Base-by-base conservation (phyloP, 176 grass and related monocot genomes). In the Miscanthus lutarioriparius region DNA sequence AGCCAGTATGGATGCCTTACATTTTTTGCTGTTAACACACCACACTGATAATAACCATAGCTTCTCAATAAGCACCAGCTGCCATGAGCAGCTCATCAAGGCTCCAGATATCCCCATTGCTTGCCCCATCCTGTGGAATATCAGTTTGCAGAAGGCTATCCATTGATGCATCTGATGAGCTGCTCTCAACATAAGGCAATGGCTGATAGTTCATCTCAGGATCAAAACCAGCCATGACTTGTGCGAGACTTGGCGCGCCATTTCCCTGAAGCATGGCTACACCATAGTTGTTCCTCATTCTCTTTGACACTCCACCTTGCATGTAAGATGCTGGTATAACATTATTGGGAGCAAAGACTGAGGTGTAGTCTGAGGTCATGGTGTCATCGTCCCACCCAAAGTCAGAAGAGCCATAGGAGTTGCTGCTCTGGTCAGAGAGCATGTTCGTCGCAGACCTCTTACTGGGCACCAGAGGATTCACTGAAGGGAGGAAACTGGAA, bases 51-150 rank as follows among this genome's bases (percentile, higher is more conserved):
- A 71, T 53, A 70, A 20, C 16, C 67, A 76, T 54, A 30, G 26
- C 49, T 28, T 65, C 69, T 93, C 86, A 91, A 20, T 91, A 93
- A 54, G 83, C 63, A 67, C 75, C 77, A 43, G 88, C 88, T 67
- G 83, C 88, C 70, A 88, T 71, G n/a, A 90, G 76, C 43, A 93
- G 88, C 82, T 93, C 91, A 54, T 88, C 91, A 2, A 93, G 86
- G 86, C 82, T 77, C 91, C 91, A 93, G 43, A 91, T 47, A 43
- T 81, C 80, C 37, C 74, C 83, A 7, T 14, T 85, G 26, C 26
- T 83, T 44, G 81, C 86, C 20, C 44, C 83, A 30, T 75, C 67
- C 22, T 81, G 84, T 41, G 74, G 81, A 8, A 53, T 25, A 56
- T 78, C 66, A 26, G 64, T 75, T 79, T 76, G 48, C 53, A n/a